phyloP scores from a whole-genome alignment of 2,329 filamentous ascomycete genomes.

The Lomentospora prolificans region DNA sequence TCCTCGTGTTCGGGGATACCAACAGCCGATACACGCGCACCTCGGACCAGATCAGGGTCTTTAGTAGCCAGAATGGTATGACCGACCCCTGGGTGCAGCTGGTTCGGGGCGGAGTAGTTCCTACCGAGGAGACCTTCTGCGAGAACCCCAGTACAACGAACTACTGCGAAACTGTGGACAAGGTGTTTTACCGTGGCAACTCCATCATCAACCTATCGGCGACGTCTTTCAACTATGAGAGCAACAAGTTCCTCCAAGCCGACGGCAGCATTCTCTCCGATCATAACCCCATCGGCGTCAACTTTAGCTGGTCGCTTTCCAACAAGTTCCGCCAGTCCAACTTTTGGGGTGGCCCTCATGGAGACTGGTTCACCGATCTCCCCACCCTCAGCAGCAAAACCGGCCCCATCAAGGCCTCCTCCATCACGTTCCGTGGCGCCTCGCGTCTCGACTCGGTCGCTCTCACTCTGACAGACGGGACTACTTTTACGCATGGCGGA shows the following conservation, averaged over 20 bases:
- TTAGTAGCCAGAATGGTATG: slow-evolving; percentile 41
- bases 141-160: slow-evolving; percentile 44
- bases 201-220: slow-evolving; percentile 35
- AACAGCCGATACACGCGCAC: slow-evolving; percentile 54
- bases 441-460: slow-evolving; percentile 40
- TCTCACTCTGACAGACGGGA: slow-evolving; percentile 37
- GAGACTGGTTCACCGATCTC: slow-evolving; percentile 48
- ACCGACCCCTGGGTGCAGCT: slow-evolving; percentile 52
- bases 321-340: slow-evolving; percentile 30
- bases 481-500: slow-evolving; percentile 41
- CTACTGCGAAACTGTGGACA: slow-evolving; percentile 57
- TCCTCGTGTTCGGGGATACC: slow-evolving; percentile 55
- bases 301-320: slow-evolving; percentile 35
- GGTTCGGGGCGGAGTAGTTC: slow-evolving; percentile 33
- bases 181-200: slow-evolving; percentile 50
- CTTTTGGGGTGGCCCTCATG: slow-evolving; percentile 38
- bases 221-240: slow-evolving; percentile 44
- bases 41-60: slow-evolving; percentile 40
- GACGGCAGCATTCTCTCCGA: slow-evolving; percentile 50
- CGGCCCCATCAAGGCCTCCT: slow-evolving; percentile 23
- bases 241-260: slow-evolving; percentile 44
- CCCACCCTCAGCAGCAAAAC: slow-evolving; percentile 22
- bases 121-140: slow-evolving; percentile 37
- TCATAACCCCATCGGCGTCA: slow-evolving; percentile 54
- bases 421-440: slow-evolving; percentile 35